phyloP scores from a whole-genome alignment of 2,329 filamentous ascomycete species.

The Dactylellina leptospora region DNA sequence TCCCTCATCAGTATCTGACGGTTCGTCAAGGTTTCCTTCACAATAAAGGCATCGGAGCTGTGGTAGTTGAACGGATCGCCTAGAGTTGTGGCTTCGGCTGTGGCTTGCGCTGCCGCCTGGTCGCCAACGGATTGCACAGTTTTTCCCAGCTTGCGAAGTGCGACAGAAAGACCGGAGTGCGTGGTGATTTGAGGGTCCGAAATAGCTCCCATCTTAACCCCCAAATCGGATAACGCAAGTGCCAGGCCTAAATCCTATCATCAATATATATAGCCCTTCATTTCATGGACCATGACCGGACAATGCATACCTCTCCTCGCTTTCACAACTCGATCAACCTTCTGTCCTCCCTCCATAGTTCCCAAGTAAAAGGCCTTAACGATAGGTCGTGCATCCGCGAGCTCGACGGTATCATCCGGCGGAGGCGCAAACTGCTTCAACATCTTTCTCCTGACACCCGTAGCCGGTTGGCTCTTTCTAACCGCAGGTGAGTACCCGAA shows the following conservation, averaged over 20 bases:
- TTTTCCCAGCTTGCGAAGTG: slow-evolving; percentile 94
- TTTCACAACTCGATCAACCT: slow-evolving; percentile 93
- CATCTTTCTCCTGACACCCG: slow-evolving; percentile 91
- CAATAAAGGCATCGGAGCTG: slow-evolving; percentile 93
- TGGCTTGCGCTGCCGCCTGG: slow-evolving; percentile 94
- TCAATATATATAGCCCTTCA: slow-evolving; percentile 28
- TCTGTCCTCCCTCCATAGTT: slow-evolving; percentile 96
- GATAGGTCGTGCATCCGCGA: slow-evolving; percentile 85
- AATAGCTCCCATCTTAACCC: slow-evolving; percentile 86
- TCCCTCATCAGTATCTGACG: slow-evolving; percentile 95
- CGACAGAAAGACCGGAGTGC: slow-evolving; percentile 84
- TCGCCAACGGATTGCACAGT: slow-evolving; percentile 92
- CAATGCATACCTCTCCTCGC: slow-evolving; percentile 78
- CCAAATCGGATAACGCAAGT: slow-evolving; percentile 90
- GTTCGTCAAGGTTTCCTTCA: slow-evolving; percentile 97
- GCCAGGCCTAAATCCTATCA: slow-evolving; percentile 74
- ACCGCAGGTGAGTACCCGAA: slow-evolving; percentile 97
- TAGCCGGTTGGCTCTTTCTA: slow-evolving; percentile 94
- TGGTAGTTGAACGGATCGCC: slow-evolving; percentile 95
- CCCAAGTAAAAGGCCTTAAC: slow-evolving; percentile 97
- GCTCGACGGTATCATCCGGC: slow-evolving; percentile 93
- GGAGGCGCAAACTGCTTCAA: slow-evolving; percentile 98
- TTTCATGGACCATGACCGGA: not conserved
- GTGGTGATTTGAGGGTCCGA: slow-evolving; percentile 78
- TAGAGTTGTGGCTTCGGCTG: slow-evolving; percentile 92